phyloP scores from a whole-genome alignment of 768 basidiomycete genomes.

The Russula vinacea region DNA sequence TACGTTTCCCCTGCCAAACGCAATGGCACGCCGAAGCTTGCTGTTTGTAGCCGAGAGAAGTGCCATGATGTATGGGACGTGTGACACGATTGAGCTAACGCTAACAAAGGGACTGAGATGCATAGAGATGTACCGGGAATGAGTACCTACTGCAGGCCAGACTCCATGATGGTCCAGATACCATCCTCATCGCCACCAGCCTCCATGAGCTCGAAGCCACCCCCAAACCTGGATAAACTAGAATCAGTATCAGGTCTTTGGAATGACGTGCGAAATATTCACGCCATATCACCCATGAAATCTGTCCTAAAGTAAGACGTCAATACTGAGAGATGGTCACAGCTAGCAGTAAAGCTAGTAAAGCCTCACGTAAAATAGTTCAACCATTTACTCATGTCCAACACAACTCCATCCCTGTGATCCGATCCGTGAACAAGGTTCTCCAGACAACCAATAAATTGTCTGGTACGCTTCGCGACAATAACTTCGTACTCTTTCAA shows the following conservation, averaged over 20 bases:
- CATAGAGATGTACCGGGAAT: too few relatives aligned
- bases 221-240: conserved; percentile 32
- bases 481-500: conserved; percentile 46
- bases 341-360: conserved; percentile 3
- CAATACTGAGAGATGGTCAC: background rate
- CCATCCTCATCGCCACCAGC: conserved; percentile 26
- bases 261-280: conserved; percentile 25
- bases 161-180: background rate
- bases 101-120: conserved; percentile 12
- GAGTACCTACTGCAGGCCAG: background rate
- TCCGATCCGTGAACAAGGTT: conserved; percentile 13
- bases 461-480: conserved; percentile 36
- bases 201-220: conserved; percentile 33
- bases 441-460: conserved; percentile 35
- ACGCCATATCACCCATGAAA: conserved; percentile 51
- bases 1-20: conserved; percentile 1
- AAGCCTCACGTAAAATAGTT: conserved; percentile 41
- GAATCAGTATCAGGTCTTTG: background rate
- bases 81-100: background rate
- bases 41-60: background rate
- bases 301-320: conserved; percentile 38
- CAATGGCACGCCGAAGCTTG: background rate
- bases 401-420: conserved; percentile 23
- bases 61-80: conserved; percentile 5
- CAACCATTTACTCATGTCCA: conserved; percentile 39